Conservation (phyloP, 2,329 filamentous ascomycete genomes). For the Hysterium pulicare region DNA sequence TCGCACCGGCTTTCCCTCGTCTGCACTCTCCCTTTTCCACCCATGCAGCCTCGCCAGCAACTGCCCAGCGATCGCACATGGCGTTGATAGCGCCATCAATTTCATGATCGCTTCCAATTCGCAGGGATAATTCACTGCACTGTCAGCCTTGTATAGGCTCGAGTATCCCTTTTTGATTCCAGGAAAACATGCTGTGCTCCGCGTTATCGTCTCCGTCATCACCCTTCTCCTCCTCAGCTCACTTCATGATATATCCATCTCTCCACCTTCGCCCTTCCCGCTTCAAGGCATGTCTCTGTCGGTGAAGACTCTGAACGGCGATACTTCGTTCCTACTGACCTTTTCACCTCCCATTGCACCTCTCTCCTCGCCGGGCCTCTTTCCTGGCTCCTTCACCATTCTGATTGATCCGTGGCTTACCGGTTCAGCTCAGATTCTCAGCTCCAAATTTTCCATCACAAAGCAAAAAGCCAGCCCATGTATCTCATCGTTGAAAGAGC, state of each 20-base stretch:
- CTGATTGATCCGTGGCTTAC: conserved; percentile 70
- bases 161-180: conserved; percentile 1
- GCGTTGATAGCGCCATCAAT: conserved; percentile 6
- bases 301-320: conserved; percentile 62
- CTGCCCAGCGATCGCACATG: conserved; percentile 11
- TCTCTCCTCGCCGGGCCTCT: conserved; percentile 33
- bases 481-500: conserved; percentile 55
- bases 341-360: conserved; percentile 55
- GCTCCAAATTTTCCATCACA: conserved; percentile 59
- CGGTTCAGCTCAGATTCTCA: conserved; percentile 58
- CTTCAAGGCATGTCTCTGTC: conserved; percentile 58
- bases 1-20: conserved; percentile 12
- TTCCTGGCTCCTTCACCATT: conserved; percentile 58
- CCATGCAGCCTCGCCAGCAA: conserved; percentile 8
- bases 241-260: not conserved
- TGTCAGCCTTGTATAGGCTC: conserved; percentile 4
- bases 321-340: conserved; percentile 63
- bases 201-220: not conserved
- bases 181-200: not conserved
- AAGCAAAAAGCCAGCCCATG: conserved; percentile 55
- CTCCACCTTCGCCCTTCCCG: not conserved
- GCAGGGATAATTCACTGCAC: not conserved
- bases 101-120: not conserved
- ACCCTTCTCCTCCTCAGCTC: not conserved
- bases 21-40: conserved; percentile 10